Conservation (phyloP, 768 basidiomycete genomes). For the Serendipita indica region DNA sequence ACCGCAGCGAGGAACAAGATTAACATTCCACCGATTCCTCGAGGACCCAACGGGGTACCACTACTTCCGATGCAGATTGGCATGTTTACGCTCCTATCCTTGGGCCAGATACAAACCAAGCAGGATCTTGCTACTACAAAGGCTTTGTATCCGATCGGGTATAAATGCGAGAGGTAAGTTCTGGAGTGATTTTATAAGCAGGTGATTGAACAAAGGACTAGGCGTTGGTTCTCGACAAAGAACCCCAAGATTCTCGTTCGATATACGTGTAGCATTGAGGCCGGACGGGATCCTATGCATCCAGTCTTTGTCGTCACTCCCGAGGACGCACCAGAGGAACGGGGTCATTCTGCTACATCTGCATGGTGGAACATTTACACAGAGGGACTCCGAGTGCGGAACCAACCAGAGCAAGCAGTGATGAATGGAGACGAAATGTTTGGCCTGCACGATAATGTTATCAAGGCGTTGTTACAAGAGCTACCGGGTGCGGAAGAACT, state of each 20-base stretch:
- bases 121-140: slow-evolving; percentile 80
- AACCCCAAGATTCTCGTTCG: slow-evolving; percentile 52
- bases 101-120: slow-evolving; percentile 65
- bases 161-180: slow-evolving; percentile 60
- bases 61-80: slow-evolving; percentile 69
- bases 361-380: background rate
- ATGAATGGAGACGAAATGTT: slow-evolving; percentile 29
- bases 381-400: background rate
- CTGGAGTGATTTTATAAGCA: background rate
- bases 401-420: background rate
- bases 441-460: slow-evolving; percentile 72
- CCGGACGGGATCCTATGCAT: slow-evolving; percentile 43
- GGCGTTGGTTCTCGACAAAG: slow-evolving; percentile 65
- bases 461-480: slow-evolving; percentile 83
- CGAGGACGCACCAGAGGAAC: background rate
- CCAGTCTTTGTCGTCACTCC: background rate
- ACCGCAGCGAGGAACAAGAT: background rate
- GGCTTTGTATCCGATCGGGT: slow-evolving; percentile 80
- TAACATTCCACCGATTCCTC: background rate
- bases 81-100: slow-evolving; percentile 66
- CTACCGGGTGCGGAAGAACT: slow-evolving; percentile 55
- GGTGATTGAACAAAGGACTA: slow-evolving; percentile 20
- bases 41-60: slow-evolving; percentile 33
- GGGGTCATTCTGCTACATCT: background rate
- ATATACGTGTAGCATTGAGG: slow-evolving; percentile 71